A percentile compares a stretch with the other conserved stretches of the same genome.
Evolutionary conservation across 129 eudicot species (phyloP).

Genomic region (Flaveria brownii): DNA sequence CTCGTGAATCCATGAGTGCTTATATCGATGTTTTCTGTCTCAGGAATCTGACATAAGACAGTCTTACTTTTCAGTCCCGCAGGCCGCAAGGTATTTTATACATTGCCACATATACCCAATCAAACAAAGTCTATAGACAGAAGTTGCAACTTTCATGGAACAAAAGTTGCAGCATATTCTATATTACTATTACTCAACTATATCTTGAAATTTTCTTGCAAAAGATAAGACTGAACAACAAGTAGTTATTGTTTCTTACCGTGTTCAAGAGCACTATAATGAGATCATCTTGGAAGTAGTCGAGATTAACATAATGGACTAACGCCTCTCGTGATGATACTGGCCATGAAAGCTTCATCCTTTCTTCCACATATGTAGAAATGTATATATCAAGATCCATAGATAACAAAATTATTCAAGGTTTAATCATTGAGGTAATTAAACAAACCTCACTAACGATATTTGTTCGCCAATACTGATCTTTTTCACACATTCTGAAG

Average conservation of each 20-base stretch:
- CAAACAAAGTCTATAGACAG: not conserved
- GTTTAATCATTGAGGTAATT: not conserved
- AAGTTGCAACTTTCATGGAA: not conserved
- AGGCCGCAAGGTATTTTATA: slow-evolving; percentile 13
- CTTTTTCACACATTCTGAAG: slow-evolving; percentile 65
- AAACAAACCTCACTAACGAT: slow-evolving; percentile 79
- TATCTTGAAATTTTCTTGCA: not conserved
- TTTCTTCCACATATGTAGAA: slow-evolving; percentile 76
- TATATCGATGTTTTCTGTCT: slow-evolving; percentile 55
- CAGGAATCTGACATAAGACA: slow-evolving; percentile 52
- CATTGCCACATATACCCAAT: slow-evolving; percentile 11
- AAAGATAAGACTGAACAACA: not conserved
- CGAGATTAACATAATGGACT: slow-evolving; percentile 63
- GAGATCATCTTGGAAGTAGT: slow-evolving; percentile 80
- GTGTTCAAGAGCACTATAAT: slow-evolving; percentile 74
- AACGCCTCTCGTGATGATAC: slow-evolving; percentile 81
- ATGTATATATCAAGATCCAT: slow-evolving; percentile 41
- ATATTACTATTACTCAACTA: not conserved
- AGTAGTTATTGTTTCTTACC: slow-evolving; percentile 44
- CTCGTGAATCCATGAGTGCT: slow-evolving; percentile 73
- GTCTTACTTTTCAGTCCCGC: not conserved
- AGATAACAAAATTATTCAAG: slow-evolving; percentile 3
- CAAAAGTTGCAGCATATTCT: not conserved
- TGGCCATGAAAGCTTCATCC: slow-evolving; percentile 99
- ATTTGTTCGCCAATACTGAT: slow-evolving; percentile 76